Percentiles rank a stretch among this genome's conserved stretches.
Conservation (phyloP, 1,284 basidiomycete species). For the Fomitopsis schrenkii region DNA sequence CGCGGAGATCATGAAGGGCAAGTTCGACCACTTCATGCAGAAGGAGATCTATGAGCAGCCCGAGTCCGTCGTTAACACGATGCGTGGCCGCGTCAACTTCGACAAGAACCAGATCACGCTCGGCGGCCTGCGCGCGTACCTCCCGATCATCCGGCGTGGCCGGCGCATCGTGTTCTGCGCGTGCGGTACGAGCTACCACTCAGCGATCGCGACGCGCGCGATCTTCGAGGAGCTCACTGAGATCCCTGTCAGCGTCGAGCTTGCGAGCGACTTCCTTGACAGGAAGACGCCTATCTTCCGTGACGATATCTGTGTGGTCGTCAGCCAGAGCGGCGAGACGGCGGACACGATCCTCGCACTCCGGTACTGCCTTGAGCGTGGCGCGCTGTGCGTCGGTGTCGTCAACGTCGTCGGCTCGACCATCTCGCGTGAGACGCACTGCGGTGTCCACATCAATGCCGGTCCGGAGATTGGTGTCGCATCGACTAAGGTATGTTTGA, state of each 20-base stretch:
- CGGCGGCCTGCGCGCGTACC: slow-evolving; percentile 93
- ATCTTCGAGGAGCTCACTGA: slow-evolving; percentile 99
- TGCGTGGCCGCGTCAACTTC: slow-evolving; percentile 99
- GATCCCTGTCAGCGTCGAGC: slow-evolving; percentile 96
- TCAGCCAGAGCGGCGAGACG: slow-evolving; percentile 98
- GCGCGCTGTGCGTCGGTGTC: slow-evolving; percentile 94
- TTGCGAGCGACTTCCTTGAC: slow-evolving; percentile 98
- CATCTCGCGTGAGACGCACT: slow-evolving; percentile 97
- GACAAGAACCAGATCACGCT: slow-evolving; percentile 90
- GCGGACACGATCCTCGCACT: slow-evolving; percentile 97
- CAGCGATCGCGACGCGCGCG: slow-evolving; percentile 93
- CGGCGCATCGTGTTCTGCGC: slow-evolving; percentile 96
- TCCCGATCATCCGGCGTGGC: slow-evolving; percentile 94
- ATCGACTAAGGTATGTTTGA: slow-evolving; percentile 85
- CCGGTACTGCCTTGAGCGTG: slow-evolving; percentile 95
- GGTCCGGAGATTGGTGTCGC: slow-evolving; percentile 99
- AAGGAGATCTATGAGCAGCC: slow-evolving; percentile 99
- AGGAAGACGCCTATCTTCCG: slow-evolving; percentile 99
- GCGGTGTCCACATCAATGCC: slow-evolving; percentile 99
- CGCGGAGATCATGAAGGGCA: slow-evolving; percentile 99
- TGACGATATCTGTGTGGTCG: slow-evolving; percentile 96
- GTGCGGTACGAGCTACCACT: slow-evolving; percentile 98
- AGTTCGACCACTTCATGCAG: slow-evolving; percentile 99
- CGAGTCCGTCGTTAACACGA: slow-evolving; percentile 99
- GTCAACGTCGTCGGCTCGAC: slow-evolving; percentile 99